Percentiles rank a stretch among this genome's conserved stretches.
Evolutionary conservation across 2,329 filamentous ascomycete genomes (phyloP).

Genomic region (Ascochyta clinopodiicola): DNA sequence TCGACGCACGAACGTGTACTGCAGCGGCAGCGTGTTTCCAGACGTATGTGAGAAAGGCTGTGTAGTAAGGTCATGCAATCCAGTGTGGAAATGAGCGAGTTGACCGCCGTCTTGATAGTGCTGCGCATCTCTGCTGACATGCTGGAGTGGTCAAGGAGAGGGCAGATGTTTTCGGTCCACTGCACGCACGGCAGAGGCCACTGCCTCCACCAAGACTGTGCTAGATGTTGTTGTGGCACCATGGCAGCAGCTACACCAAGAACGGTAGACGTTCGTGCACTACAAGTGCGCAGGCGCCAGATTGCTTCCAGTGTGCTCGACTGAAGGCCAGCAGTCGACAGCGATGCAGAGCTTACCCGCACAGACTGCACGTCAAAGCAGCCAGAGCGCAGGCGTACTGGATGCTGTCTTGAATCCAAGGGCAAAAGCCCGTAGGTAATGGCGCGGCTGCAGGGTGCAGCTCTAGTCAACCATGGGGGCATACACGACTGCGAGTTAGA

Average conservation of each 20-base stretch:
- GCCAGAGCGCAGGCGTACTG: background rate
- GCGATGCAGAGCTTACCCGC: constrained; percentile 5
- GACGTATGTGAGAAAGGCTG: background rate
- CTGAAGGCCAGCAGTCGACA: background rate
- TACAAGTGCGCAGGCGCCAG: constrained; percentile 2
- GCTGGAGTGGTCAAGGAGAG: background rate
- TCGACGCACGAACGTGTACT: background rate
- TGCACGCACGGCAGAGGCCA: background rate
- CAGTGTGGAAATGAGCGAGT: background rate
- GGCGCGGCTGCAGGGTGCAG: constrained; percentile 6
- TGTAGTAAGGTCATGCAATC: constrained; percentile 4
- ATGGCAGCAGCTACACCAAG: constrained; percentile 3
- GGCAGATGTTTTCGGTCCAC: background rate
- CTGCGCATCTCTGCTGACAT: background rate
- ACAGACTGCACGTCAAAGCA: background rate
- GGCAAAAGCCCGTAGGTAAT: background rate
- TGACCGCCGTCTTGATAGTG: constrained; percentile 1
- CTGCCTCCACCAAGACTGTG: background rate
- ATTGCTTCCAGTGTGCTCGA: constrained; percentile 5
- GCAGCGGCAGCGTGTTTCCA: background rate
- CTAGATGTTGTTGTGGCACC: constrained; percentile 4
- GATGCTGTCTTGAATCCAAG: constrained; percentile 2
- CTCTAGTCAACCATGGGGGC: constrained; percentile 7
- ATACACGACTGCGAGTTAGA: constrained; percentile 9
- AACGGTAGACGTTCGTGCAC: background rate